Evolutionary conservation across 73 alveolate species (phyloP), one percentile per base, ranked within the genome.

Genomic region (Uronychia binucleata): DNA sequence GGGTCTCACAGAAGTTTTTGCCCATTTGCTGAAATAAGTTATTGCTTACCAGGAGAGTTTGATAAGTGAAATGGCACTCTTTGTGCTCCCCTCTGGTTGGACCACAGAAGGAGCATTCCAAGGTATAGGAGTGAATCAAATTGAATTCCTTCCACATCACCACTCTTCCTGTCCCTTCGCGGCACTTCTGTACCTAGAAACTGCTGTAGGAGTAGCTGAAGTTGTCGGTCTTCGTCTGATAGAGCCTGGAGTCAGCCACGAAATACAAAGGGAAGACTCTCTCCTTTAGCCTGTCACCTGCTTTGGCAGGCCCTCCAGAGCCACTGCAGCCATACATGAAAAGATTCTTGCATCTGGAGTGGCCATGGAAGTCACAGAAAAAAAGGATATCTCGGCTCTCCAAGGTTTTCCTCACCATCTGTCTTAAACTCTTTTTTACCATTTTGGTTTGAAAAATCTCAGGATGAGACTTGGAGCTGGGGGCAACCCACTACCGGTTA

Each of bases 401-500:
- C 14, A 93, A 57, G 77, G 92, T 82, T 89, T 92, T 92, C 75
- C 87, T 74, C 80, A 92, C 88, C 97, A 92, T 92, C 92, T 91
- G 58, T 77, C 84, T 30, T 87, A 83, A 80, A 57, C 85, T 86
- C 87, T 93, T 58, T 90, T 80, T 67, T 90, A 85, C 82, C 67
- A 31, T 84, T 76, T 93, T 77, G 75, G 96, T 26, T 87, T 94
- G 59, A 86, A 88, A 29, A 88, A 92, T 88, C 88, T 96, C 99
- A 26, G 99, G 99, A 88, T 81, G 95, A 19, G 92, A 88, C 77
- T 90, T 89, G 59, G 96, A 93, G 81, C 94, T 93, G 0, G 99
- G 98, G 26, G 90, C 90, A 34, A 82, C 90, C 99, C 99, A 98
- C 81, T 95, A 90, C 83, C 99, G 85, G 86, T 98, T 98, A 14